These are phyloP conservation scores for Amanita rubescens DNA, from an alignment of 768 basidiomycete genomes.

Conservation along the genomic window DNA sequence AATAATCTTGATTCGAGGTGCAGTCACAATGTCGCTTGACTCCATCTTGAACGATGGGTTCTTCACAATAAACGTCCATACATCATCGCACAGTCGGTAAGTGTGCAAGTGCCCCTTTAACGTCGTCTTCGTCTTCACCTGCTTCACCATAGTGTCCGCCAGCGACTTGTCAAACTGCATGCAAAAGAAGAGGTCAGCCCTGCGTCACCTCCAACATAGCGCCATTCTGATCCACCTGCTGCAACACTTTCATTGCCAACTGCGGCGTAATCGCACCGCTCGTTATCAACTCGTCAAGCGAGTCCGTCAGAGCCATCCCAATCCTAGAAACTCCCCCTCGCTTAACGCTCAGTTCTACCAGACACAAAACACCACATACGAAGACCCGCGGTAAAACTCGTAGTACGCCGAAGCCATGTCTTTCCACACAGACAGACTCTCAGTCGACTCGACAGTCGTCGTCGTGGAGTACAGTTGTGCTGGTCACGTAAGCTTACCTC, in stretches of 20 bases:
- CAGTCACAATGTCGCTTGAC: slow-evolving; percentile 65
- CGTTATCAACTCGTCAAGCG: slow-evolving; percentile 96
- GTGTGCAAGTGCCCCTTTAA: slow-evolving; percentile 94
- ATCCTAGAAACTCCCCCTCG: slow-evolving; percentile 50
- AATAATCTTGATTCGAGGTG: slow-evolving; percentile 90
- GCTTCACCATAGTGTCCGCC: slow-evolving; percentile 86
- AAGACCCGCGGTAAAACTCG: slow-evolving; percentile 88
- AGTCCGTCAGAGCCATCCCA: slow-evolving; percentile 95
- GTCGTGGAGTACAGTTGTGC: neutral
- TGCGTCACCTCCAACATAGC: neutral
- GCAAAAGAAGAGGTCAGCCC: neutral
- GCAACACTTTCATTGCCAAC: slow-evolving; percentile 96
- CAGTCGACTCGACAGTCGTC: no score
- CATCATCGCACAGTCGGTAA: slow-evolving; percentile 90
- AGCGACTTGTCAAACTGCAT: slow-evolving; percentile 91
- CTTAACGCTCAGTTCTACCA: neutral
- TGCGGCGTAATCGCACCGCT: slow-evolving; percentile 96
- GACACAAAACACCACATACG: slow-evolving; percentile 47
- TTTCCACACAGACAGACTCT: neutral
- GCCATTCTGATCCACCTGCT: slow-evolving; percentile 55
- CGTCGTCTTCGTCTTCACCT: slow-evolving; percentile 91
- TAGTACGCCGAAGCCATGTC: slow-evolving; percentile 80
- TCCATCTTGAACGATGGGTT: slow-evolving; percentile 96
- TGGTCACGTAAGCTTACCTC: neutral
- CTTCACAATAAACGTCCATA: slow-evolving; percentile 98